phyloP scores from a whole-genome alignment of 2,329 filamentous ascomycete species.

The Aspergillus tamarii region DNA sequence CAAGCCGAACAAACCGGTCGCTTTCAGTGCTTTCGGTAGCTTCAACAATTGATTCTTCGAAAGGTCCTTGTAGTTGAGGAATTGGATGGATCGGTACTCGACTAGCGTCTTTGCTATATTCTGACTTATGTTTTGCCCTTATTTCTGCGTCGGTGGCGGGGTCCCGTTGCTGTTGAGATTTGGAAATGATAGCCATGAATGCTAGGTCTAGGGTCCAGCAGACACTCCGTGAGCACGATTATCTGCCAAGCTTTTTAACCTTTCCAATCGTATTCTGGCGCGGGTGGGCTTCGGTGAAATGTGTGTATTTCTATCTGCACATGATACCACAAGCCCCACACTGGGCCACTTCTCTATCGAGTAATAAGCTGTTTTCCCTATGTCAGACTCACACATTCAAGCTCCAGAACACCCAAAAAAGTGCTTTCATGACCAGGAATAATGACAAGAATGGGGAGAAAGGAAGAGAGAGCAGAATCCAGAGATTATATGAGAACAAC shows the following conservation, averaged over 20 bases:
- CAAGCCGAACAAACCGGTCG: constrained; percentile 38
- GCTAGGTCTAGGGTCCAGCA: neutral
- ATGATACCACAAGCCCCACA: neutral
- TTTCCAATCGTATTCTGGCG: neutral
- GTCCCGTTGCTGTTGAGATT: constrained; percentile 6
- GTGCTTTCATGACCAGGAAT: neutral
- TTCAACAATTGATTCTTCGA: constrained; percentile 51
- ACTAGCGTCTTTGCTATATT: constrained; percentile 11
- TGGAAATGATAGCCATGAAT: constrained; percentile 15
- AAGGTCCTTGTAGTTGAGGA: constrained; percentile 47
- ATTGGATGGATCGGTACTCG: constrained; percentile 44
- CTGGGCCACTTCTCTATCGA: neutral
- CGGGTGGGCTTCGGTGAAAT: neutral
- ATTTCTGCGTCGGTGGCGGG: constrained; percentile 10
- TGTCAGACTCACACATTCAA: constrained; percentile 2
- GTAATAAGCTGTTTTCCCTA: neutral
- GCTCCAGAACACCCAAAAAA: constrained; percentile 10
- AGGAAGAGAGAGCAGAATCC: neutral
- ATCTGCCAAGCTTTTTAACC: neutral
- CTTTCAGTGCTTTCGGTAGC: constrained; percentile 28
- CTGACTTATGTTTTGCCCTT: constrained; percentile 5
- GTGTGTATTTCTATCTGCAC: neutral
- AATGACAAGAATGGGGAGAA: neutral
- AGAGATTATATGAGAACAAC: neutral
- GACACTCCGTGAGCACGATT: neutral